Evolutionary conservation across 345 rosid species (phyloP), one percentile per base, ranked within the genome.

Genomic region (Isatis tinctoria): DNA sequence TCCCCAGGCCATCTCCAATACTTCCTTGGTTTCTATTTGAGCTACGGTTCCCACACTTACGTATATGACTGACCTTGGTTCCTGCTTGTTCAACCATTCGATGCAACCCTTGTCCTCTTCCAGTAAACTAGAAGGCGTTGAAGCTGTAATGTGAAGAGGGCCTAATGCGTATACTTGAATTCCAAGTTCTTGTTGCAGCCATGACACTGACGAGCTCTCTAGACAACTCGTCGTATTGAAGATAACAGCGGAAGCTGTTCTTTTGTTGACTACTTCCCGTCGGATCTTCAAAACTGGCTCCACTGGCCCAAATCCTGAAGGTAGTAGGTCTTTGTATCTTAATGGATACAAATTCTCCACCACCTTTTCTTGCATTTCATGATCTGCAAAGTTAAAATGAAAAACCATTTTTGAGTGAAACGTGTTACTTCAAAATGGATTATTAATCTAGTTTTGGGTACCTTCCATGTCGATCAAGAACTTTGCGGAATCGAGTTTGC

Each of bases 31-130:
- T 20, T 68, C 64, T 48, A 69, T 65, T 24, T 65, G 69, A 68
- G 32, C 57, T 40, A 79, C 10, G 12, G 80, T 87, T 11, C 94
- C 96, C 13, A 92, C 76, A 43, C 90, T 77, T 43, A 92, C 72
- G 60, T 85, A 88, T 1, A 75, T 79, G 8, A 86, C 87, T 1
- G 92, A 86, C 10, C 61, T 51, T 1, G 61, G 69, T 35, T 78
- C 20, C 8, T 69, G 87, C 16, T 52, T 61, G 74, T 48, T 78
- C 24, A 91, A 20, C 65, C 65, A 91, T 4, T 80, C 69, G 5
- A 88, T 28, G 84, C 90, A 88, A n/a, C 81, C 78, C 17, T 10
- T 60, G 60, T 60, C 68, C 26, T 71, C 51, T 47, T 48, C 56
- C 4, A 14, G 33, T 30, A 58, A 27, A 35, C 47, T 68, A 40